Evolutionary conservation across 768 basidiomycete genomes (phyloP), one percentile per base, ranked within the genome.

Genomic region (Lactarius sp.): DNA sequence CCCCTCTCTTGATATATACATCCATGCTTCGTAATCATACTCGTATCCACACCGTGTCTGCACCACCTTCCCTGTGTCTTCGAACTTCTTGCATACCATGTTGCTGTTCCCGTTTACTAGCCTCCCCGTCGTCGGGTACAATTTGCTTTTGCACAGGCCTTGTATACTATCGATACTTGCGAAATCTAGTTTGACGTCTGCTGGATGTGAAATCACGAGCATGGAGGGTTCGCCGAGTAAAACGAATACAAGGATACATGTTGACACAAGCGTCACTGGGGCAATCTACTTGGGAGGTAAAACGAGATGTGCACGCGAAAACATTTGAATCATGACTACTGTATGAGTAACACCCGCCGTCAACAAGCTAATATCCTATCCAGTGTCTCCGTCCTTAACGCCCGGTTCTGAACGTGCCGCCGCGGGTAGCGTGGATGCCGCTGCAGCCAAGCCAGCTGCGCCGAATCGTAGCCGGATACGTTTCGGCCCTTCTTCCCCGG

Each of bases 381-480:
- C 88, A 49, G 82, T 87, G 72, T 90, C 88, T 59, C 85, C 87
- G 69, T 90, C 87, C 75, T 90, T 90, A 62, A 81, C 78, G 70
- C 83, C 80, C 64, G 80, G 74, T 80, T 85, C 81, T 84, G 88
- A 83, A 71, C 83, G 78, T 12, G 77, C 66, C 31, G 80, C 70
- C n/a, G 74, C 22, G 41, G 64, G 67, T 56, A 77, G 73, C 51
- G 76, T 64, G 36, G 72, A 68, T 44, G 66, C 56, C 27, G 72
- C 69, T 12, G 67, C 74, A 9, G 76, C 75, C 54, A 79, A 69
- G 20, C 77, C 77, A n/a, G 77, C 75, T 16, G 77, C 71, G 20
- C 85, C 84, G 63, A 91, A 79, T 74, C 83, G 87, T 64, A 92
- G 77, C 75, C 89, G 90, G 70, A 92, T 81, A 73, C 88, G 90